Percentiles rank a stretch among this genome's conserved stretches.
Conservation (phyloP, 768 basidiomycete genomes). For the Pleurotus tuber-regium region DNA sequence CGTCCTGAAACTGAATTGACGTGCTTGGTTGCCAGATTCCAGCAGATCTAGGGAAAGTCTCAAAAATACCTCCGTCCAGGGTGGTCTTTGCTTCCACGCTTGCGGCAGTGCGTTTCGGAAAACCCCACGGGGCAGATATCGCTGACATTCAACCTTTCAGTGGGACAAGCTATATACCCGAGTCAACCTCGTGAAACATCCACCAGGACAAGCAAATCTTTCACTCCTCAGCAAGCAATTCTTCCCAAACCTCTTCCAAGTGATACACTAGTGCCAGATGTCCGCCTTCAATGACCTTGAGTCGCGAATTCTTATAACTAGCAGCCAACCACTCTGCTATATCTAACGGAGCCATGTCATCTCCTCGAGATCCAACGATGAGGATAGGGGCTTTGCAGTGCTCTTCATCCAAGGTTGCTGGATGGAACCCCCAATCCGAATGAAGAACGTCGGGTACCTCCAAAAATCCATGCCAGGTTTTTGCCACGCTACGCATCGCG, state of each 20-base stretch:
- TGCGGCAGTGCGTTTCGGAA: neutral
- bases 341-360: slow-evolving; percentile 28
- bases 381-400: slow-evolving; percentile 36
- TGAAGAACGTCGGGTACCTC: slow-evolving; percentile 30
- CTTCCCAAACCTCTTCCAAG: slow-evolving; percentile 35
- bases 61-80: neutral
- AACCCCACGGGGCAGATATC: neutral
- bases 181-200: no score
- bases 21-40: no score
- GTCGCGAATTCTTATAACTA: slow-evolving; percentile 36
- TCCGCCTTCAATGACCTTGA: slow-evolving; percentile 36
- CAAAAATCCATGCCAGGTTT: slow-evolving; percentile 44
- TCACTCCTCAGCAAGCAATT: slow-evolving; percentile 16
- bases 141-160: no score
- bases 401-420: slow-evolving; percentile 38
- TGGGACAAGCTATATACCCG: no score
- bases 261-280: slow-evolving; percentile 37
- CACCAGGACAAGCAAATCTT: neutral
- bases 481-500: slow-evolving; percentile 36
- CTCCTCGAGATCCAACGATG: slow-evolving; percentile 32
- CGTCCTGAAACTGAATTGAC: no score
- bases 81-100: neutral
- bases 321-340: slow-evolving; percentile 37
- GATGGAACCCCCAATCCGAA: slow-evolving; percentile 42
- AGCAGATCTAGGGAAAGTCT: neutral